Conservation (phyloP, 306 rosid genomes). For the Vigna mungo region DNA sequence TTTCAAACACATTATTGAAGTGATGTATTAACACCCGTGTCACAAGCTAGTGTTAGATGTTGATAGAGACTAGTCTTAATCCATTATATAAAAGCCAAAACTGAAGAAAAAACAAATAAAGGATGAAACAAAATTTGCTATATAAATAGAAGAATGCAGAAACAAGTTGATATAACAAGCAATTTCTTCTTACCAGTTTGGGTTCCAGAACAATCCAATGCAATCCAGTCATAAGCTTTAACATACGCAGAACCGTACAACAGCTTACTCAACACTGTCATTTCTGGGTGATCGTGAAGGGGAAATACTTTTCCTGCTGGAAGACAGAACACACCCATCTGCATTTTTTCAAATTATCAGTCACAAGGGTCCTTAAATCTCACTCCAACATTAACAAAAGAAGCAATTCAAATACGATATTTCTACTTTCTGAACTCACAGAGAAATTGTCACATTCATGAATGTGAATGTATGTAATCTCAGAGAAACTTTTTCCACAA, state of each 20-base stretch:
- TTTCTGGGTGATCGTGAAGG: constrained; percentile 75
- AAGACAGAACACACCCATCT: constrained; percentile 74
- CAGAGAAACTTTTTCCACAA: constrained; percentile 51
- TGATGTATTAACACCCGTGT: neutral
- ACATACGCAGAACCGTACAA: constrained; percentile 59
- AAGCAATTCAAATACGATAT: neutral
- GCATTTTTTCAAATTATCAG: constrained; percentile 27
- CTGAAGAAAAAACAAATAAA: neutral
- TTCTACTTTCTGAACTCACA: constrained; percentile 41
- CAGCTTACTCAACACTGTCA: constrained; percentile 78
- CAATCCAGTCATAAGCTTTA: constrained; percentile 73
- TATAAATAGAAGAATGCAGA: neutral
- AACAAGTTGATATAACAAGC: neutral
- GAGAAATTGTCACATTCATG: constrained; percentile 68
- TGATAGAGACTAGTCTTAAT: neutral
- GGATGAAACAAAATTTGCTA: neutral
- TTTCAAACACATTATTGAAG: neutral
- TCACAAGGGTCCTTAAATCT: neutral
- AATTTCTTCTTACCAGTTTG: constrained; percentile 54
- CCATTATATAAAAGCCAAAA: neutral
- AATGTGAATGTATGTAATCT: constrained; percentile 68
- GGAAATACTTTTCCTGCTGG: constrained; percentile 65
- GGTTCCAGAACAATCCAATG: constrained; percentile 27
- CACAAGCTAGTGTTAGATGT: neutral
- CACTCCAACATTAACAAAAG: neutral